Conservation (phyloP, 2,329 filamentous ascomycete genomes). For the Talaromyces albobiverticillius region DNA sequence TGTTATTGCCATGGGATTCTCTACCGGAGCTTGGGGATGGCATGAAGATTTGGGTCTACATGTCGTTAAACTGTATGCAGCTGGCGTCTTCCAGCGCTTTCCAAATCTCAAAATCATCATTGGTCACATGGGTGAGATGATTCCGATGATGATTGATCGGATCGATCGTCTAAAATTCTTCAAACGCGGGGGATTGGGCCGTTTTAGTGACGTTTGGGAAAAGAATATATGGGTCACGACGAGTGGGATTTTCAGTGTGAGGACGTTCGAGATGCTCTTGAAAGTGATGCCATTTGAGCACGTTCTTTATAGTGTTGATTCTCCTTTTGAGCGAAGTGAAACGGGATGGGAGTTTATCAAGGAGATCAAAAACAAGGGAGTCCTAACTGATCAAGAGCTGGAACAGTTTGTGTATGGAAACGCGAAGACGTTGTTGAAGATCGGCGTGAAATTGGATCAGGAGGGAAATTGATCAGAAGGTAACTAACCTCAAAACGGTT, state of each 20-base stretch:
- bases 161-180: neutral
- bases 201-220: neutral
- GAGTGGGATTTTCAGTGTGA: neutral
- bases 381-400: neutral
- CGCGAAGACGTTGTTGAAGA: neutral
- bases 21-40: neutral
- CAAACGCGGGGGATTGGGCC: neutral
- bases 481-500: too few relatives aligned
- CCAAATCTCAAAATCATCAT: neutral
- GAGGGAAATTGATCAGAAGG: too few relatives aligned
- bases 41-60: neutral
- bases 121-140: neutral
- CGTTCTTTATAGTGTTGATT: neutral
- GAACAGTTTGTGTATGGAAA: neutral
- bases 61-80: neutral
- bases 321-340: neutral
- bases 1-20: neutral
- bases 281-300: neutral
- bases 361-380: neutral
- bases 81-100: neutral
- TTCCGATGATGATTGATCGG: slow-evolving; percentile 2
- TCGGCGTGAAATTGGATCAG: neutral
- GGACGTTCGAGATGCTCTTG: neutral
- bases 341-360: neutral
- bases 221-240: slow-evolving; percentile 1